Evolutionary conservation across 345 rosid genomes (phyloP).

Genomic region (Bretschneidera sinensis): DNA sequence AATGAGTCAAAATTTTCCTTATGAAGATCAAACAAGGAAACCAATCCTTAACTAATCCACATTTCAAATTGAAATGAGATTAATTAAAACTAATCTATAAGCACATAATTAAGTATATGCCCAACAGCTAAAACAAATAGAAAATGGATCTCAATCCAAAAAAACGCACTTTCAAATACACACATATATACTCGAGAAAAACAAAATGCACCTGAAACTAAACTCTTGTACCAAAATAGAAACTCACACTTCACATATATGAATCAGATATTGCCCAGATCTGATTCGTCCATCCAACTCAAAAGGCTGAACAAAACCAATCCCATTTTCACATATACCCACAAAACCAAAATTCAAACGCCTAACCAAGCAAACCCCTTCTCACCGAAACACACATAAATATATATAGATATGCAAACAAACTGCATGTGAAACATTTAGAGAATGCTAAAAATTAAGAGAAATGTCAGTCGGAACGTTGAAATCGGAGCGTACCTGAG

Average conservation of each 20-base stretch:
- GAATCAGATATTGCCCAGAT: constrained; percentile 38
- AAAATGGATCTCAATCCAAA: constrained; percentile 33
- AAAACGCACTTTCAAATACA: neutral
- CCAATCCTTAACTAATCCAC: constrained; percentile 12
- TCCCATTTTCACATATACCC: constrained; percentile 13
- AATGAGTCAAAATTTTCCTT: constrained; percentile 4
- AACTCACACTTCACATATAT: constrained; percentile 7
- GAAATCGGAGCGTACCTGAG: constrained; percentile 35
- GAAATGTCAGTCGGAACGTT: constrained; percentile 35
- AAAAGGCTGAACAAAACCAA: constrained; percentile 18
- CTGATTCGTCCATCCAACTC: constrained; percentile 30
- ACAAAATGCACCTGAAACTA: constrained; percentile 17
- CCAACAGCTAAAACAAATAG: neutral
- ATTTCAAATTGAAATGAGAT: constrained; percentile 14
- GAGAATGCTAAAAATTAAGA: constrained; percentile 14
- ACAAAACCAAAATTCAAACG: constrained; percentile 10
- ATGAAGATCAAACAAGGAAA: constrained; percentile 22
- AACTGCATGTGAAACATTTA: constrained; percentile 5
- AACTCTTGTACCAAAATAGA: constrained; percentile 17
- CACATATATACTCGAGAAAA: too few relatives aligned
- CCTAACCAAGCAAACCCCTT: constrained; percentile 19
- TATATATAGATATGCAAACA: neutral
- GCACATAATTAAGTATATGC: neutral
- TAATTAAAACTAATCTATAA: too few relatives aligned
- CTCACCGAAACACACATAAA: neutral